Evolutionary conservation across 1,284 basidiomycete genomes (phyloP).

Genomic region (Phylloboletellus chloephorus): DNA sequence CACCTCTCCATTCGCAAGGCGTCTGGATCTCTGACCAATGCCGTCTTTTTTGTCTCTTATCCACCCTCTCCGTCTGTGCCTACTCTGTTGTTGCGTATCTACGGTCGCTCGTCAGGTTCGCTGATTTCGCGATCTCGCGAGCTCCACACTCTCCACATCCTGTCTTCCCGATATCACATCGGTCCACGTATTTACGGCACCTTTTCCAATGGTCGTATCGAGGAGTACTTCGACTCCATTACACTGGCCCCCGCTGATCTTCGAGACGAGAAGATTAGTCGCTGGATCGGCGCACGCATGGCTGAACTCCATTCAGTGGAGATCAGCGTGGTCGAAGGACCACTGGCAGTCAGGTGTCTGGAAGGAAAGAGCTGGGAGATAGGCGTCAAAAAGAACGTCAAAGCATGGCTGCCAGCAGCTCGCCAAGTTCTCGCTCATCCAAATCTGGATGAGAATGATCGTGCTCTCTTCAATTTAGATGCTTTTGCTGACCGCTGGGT

Average conservation of each 20-base stretch:
- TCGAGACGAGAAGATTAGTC: constrained; percentile 66
- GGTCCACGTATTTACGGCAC: constrained; percentile 92
- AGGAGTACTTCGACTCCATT: constrained; percentile 88
- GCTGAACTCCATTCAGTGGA: constrained; percentile 90
- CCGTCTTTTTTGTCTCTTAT: constrained; percentile 87
- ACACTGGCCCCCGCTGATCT: constrained; percentile 75
- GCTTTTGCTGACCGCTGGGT: constrained; percentile 61
- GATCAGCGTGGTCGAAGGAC: constrained; percentile 57
- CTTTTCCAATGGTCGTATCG: constrained; percentile 87
- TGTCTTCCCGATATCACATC: constrained; percentile 81
- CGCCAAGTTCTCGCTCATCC: constrained; percentile 58
- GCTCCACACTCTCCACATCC: constrained; percentile 79
- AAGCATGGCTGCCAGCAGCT: constrained; percentile 60
- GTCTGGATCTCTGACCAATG: constrained; percentile 90
- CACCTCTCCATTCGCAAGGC: constrained; percentile 69
- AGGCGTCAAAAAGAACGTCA: constrained; percentile 55
- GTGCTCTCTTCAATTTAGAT: constrained; percentile 54
- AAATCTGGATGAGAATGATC: constrained; percentile 38
- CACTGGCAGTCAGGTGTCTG: constrained; percentile 33
- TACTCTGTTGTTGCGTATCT: constrained; percentile 82
- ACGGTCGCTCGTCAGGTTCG: constrained; percentile 79
- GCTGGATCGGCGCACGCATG: constrained; percentile 87
- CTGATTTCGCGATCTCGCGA: constrained; percentile 84
- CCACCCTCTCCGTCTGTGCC: constrained; percentile 45
- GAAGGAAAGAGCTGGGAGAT: constrained; percentile 53